A percentile compares a stretch with the other conserved stretches of the same genome.
Evolutionary conservation across 2,329 filamentous ascomycete genomes (phyloP).

Genomic region (Drechslera avenae): DNA sequence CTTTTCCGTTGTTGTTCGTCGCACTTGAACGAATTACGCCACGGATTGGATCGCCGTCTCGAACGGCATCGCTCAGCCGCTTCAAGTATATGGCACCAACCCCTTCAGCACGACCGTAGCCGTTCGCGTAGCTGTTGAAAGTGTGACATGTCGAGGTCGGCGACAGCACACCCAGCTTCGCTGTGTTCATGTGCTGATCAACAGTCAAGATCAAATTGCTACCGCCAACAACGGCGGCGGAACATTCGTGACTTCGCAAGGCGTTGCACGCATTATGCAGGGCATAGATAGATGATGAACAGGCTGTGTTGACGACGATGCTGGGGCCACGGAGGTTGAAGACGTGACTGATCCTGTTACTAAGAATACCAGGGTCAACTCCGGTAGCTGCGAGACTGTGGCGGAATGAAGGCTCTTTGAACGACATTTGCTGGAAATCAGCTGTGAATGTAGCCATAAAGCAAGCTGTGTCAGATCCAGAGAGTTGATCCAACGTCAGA

Average conservation of each 20-base stretch:
- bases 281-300: constrained; percentile 23
- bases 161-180: constrained; percentile 7
- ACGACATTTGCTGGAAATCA: constrained; percentile 10
- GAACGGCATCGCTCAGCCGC: constrained; percentile 5
- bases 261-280: constrained; percentile 20
- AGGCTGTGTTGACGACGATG: constrained; percentile 26
- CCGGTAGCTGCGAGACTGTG: constrained; percentile 17
- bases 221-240: neutral
- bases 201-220: neutral
- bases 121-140: constrained; percentile 22
- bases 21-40: constrained; percentile 20
- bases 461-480: constrained; percentile 4
- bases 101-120: constrained; percentile 27
- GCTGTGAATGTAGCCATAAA: constrained; percentile 17
- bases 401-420: constrained; percentile 15
- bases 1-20: constrained; percentile 20
- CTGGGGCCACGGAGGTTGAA: constrained; percentile 33
- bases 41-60: constrained; percentile 20
- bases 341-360: constrained; percentile 28
- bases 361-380: constrained; percentile 14
- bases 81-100: constrained; percentile 22
- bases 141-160: constrained; percentile 19
- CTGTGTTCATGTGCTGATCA: neutral
- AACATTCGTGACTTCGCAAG: constrained; percentile 7
- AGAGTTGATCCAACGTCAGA: constrained; percentile 16